phyloP scores from a whole-genome alignment of 148 eudicot species.

The Salicornia ramosissima region DNA sequence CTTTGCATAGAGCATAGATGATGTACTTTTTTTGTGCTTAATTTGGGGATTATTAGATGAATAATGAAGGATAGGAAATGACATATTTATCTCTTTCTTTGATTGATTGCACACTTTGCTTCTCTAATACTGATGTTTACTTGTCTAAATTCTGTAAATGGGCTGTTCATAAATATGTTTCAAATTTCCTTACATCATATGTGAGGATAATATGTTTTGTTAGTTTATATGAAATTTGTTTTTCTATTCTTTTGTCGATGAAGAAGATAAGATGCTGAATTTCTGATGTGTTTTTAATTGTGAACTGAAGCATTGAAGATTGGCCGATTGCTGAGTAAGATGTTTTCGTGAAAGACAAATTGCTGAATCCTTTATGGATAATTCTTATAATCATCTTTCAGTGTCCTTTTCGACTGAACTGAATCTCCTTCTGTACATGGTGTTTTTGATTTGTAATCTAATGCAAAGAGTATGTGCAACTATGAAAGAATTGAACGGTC shows the following conservation, averaged over 20 bases:
- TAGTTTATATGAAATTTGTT: neutral
- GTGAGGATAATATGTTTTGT: neutral
- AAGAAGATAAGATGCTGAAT: neutral
- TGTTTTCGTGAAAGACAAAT: neutral
- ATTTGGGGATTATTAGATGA: conserved; percentile 1
- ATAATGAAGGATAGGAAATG: neutral
- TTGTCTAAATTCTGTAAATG: neutral
- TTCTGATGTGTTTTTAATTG: neutral
- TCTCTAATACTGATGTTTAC: neutral
- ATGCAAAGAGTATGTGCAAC: neutral
- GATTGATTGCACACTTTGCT: neutral
- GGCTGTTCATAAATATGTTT: neutral
- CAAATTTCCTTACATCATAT: neutral
- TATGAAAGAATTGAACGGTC: neutral
- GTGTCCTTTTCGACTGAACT: neutral
- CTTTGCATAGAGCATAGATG: neutral
- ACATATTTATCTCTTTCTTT: neutral
- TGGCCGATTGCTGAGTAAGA: neutral
- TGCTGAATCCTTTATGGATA: neutral
- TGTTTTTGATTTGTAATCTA: neutral
- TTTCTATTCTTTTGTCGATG: neutral
- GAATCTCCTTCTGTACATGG: too few relatives aligned
- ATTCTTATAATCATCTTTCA: neutral
- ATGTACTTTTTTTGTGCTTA: neutral
- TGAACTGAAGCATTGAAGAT: too few relatives aligned